Base-by-base conservation (phyloP, 1,284 basidiomycete genomes). In the Porodaedalea pini region DNA sequence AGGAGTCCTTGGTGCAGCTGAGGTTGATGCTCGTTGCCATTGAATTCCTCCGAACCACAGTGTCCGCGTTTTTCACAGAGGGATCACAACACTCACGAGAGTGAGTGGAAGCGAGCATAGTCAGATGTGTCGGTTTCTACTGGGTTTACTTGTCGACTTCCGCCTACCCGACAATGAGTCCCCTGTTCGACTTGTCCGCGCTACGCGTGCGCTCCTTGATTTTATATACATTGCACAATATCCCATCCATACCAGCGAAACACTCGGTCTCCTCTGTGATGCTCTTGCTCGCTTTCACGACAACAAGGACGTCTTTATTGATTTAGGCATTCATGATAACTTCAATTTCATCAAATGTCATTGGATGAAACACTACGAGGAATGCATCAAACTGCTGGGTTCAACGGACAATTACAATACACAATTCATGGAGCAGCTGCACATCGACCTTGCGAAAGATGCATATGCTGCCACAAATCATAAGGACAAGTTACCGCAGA, bases 291-390 rank as follows among this genome's bases (percentile, higher is more conserved):
- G 27, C 1, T 71, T 69, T 48, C 68, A 71, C 48, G 7, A 41
- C 0, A 32, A 64, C 49, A 72, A 70, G 54, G 25, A 66, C 13
- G 56, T 64, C 10, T 71, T 71, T 55, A 48, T 67, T 3, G 31
- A 62, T 1, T 44, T 60, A 13, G 65, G 61, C 0, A 52, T 66
- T 7, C 66, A 66, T 2, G 50, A 64, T 1, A 59, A 72, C 41
- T 74, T 77, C 65, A 71, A 74, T 54, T 71, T 77, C n/a, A 63
- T 61, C 15, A 67, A 68, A 45, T 43, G 67, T 6, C 64, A 67
- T 47, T 25, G 47, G 25, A 54, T 68, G 3, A 32, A 51, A 31
- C 72, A 74, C 50, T 75, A 74, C 52, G 48, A 66, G 2, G 51
- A 64, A 0, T 58, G 60, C 11, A 73, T 75, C 31, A 58, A 51